A percentile compares a stretch with the other conserved stretches of the same genome.
phyloP scores from a whole-genome alignment of 2,329 filamentous ascomycete species.

The Aspergillus awamori region DNA sequence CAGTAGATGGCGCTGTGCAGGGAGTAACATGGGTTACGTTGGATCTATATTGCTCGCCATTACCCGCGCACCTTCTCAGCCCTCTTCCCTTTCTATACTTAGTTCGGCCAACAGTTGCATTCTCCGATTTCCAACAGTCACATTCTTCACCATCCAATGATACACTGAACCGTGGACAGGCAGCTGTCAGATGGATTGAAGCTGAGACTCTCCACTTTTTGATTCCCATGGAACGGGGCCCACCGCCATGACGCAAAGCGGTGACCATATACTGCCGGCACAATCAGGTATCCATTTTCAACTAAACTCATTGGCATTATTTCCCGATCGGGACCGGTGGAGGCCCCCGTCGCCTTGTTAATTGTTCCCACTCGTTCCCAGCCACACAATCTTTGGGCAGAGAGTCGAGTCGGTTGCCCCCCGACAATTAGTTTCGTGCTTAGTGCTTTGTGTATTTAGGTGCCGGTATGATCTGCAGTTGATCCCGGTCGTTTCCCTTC shows the following conservation, averaged over 20 bases:
- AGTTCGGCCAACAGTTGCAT: too few species aligned
- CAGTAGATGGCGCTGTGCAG: too few species aligned
- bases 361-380: not conserved
- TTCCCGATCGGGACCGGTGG: not conserved
- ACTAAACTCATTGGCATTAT: not conserved
- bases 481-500: not conserved
- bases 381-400: not conserved
- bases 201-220: too few species aligned
- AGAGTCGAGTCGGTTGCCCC: not conserved
- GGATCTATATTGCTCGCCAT: too few species aligned
- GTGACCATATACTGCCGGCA: not conserved
- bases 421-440: not conserved
- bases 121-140: too few species aligned
- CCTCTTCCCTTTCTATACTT: too few species aligned
- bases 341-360: not conserved
- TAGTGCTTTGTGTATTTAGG: not conserved
- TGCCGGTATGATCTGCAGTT: slow-evolving; percentile 1
- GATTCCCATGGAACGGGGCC: not conserved
- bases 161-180: too few species aligned
- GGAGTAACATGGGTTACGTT: too few species aligned
- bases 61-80: too few species aligned
- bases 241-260: not conserved
- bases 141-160: too few species aligned
- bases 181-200: too few species aligned
- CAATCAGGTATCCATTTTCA: not conserved